Conservation (phyloP, 2,329 filamentous ascomycete species). For the Monascus ruber region DNA sequence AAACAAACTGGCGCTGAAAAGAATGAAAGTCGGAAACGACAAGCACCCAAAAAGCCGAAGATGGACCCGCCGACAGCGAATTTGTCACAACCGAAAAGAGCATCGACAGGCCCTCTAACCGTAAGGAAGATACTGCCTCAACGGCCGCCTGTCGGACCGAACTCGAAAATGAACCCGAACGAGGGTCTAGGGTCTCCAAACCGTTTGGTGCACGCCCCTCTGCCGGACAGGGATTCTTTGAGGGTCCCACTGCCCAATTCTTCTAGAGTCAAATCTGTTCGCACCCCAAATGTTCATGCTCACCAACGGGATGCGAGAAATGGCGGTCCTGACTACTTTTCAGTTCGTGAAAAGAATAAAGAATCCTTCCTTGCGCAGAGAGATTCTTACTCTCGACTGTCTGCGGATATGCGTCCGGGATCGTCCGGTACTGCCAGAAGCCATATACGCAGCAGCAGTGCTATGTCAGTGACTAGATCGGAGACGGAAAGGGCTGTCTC, state of each 20-base stretch:
- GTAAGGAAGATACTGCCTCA: conserved; percentile 8
- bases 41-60: conserved; percentile 6
- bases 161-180: conserved; percentile 4
- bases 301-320: conserved; percentile 8
- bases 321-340: conserved; percentile 19
- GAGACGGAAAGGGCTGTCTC: conserved; percentile 28
- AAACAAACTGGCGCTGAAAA: conserved; percentile 17
- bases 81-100: conserved; percentile 7
- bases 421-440: conserved; percentile 28
- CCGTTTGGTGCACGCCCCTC: conserved; percentile 7
- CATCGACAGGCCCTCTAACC: conserved; percentile 7
- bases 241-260: conserved; percentile 13
- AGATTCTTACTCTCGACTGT: conserved; percentile 30
- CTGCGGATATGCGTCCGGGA: conserved; percentile 22
- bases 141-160: conserved; percentile 3
- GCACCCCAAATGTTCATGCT: conserved; percentile 5
- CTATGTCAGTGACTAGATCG: conserved; percentile 30
- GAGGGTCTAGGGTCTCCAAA: conserved; percentile 3
- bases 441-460: conserved; percentile 33
- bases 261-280: conserved; percentile 10
- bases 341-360: conserved; percentile 26
- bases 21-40: conserved; percentile 11
- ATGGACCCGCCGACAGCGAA: conserved; percentile 4
- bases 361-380: conserved; percentile 32
- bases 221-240: conserved; percentile 18